A percentile compares a stretch with the other conserved stretches of the same genome.
phyloP scores from a whole-genome alignment of 305 asterid genomes.

The Fraxinus sp. region DNA sequence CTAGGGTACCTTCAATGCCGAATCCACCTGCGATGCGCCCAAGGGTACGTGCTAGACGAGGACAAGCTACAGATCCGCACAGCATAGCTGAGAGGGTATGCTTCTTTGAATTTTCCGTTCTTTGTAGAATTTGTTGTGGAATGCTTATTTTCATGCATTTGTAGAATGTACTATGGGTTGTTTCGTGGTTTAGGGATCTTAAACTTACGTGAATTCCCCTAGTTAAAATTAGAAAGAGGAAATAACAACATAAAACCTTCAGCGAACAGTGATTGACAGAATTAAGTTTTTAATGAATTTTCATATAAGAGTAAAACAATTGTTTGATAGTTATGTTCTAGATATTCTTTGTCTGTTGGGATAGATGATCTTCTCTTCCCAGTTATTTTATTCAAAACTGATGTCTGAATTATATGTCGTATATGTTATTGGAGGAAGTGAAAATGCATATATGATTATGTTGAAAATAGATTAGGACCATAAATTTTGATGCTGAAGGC shows the following conservation, averaged over 20 bases:
- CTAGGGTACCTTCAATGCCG: constrained; percentile 50
- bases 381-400: not conserved
- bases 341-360: not conserved
- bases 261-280: not conserved
- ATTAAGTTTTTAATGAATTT: not conserved
- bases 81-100: constrained; percentile 96
- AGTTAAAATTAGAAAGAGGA: not conserved
- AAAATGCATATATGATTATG: not conserved
- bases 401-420: not conserved
- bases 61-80: constrained; percentile 96
- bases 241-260: not conserved
- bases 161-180: not conserved
- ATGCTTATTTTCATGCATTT: not conserved
- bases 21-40: constrained; percentile 85
- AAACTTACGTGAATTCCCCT: not conserved
- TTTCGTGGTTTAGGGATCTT: constrained; percentile 5
- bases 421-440: not conserved
- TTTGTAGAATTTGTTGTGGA: constrained; percentile 2
- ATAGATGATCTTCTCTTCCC: not conserved
- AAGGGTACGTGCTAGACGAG: constrained; percentile 89
- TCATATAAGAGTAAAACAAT: constrained; percentile 11
- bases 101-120: not conserved
- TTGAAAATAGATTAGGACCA: not conserved
- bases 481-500: not conserved
- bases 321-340: not conserved